Evolutionary conservation across 2,329 filamentous ascomycete genomes (phyloP), one percentile per base, ranked within the genome.

Genomic region (Helicocarpus griseus): DNA sequence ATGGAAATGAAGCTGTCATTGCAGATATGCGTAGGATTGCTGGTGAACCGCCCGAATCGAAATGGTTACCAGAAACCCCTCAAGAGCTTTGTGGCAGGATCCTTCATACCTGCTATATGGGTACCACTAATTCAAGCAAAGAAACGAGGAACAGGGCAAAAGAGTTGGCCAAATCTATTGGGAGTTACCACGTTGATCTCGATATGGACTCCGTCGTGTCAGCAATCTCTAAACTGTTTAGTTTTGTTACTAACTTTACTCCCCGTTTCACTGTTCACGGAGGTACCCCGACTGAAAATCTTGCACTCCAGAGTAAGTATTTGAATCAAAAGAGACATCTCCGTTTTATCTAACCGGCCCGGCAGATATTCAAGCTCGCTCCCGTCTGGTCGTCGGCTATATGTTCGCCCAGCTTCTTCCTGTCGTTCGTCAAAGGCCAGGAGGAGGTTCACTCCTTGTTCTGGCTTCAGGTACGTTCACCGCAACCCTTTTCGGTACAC

Each of bases 111-210:
- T 71, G 75, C 24, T 87, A 81, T 67, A 84, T 87, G 80, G 85
- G 85, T 5, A 88, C 60, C 54, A 87, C 81, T 63, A 70, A 74
- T 57, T 78, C 83, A 55, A 83, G 83, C 50, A 69, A 70, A 33
- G 83, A 87, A 56, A 89, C 86, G 0, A 71, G 85, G 5, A 70
- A 73, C 46, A 73, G 87, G 38, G 85, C 87, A 2, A 77, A 77
- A 59, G 74, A 78, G 1, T 72, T 90, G 4, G 62, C 71, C 1
- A 61, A 66, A 43, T 64, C 61, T 3, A 87, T 90, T 52, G 86
- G 86, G 8, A 73, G 78, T 11, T 82, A 88, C 60, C 87, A 91
- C 62, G 74, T 79, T 5, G 77, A 89, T 60, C 69, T 88, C 29
- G 78, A 88, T 60, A 89, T 90, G 54, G 87, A 90, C 61, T 72